phyloP scores from a whole-genome alignment of 768 basidiomycete genomes.

The Clathrus columnatus region DNA sequence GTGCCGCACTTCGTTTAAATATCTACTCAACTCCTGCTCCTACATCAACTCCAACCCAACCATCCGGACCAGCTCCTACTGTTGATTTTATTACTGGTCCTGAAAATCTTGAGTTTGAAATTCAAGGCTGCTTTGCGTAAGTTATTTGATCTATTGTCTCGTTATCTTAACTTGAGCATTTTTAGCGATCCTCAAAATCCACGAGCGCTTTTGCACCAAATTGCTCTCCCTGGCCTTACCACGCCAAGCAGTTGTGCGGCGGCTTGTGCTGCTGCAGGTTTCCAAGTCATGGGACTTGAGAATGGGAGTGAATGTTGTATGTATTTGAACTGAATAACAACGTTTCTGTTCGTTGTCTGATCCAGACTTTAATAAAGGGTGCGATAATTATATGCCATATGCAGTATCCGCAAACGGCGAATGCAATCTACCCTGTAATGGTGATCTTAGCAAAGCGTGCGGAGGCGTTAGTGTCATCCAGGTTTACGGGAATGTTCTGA shows the following conservation, averaged over 20 bases:
- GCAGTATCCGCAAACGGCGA: slow-evolving; percentile 36
- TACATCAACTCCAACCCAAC: slow-evolving; percentile 34
- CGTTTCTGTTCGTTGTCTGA: neutral
- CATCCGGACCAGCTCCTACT: neutral
- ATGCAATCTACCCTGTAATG: slow-evolving; percentile 61
- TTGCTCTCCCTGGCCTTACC: slow-evolving; percentile 30
- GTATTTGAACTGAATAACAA: slow-evolving; percentile 9
- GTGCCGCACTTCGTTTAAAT: slow-evolving; percentile 49
- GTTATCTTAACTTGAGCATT: neutral
- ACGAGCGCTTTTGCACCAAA: neutral
- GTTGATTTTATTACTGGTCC: neutral
- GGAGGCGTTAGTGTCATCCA: slow-evolving; percentile 63
- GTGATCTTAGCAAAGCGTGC: slow-evolving; percentile 57
- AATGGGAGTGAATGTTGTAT: slow-evolving; percentile 47
- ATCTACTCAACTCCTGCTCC: slow-evolving; percentile 50
- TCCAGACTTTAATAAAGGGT: slow-evolving; percentile 40
- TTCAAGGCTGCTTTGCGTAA: neutral
- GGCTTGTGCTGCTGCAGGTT: slow-evolving; percentile 51
- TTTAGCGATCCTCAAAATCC: neutral
- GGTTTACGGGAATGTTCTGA: slow-evolving; percentile 29
- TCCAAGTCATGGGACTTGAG: slow-evolving; percentile 30
- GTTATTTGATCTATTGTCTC: neutral
- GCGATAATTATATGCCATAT: slow-evolving; percentile 34
- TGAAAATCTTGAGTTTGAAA: neutral
- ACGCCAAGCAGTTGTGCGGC: slow-evolving; percentile 50